A percentile compares a stretch with the other conserved stretches of the same genome.
These are phyloP conservation scores for Nepenthes mirabilis DNA, from an alignment of 148 eudicot species.

Conservation along the genomic window DNA sequence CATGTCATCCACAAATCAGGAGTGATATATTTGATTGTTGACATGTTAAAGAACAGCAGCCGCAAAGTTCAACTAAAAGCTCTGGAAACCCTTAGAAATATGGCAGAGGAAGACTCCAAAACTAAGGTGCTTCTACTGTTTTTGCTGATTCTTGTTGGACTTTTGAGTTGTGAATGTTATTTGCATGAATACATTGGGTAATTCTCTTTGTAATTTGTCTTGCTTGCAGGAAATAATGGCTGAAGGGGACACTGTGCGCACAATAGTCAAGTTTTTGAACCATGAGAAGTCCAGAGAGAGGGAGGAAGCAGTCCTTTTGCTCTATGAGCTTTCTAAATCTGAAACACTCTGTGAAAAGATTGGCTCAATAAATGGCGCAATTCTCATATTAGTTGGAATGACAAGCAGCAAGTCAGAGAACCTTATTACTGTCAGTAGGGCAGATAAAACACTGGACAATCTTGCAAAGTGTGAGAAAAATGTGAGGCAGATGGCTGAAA, in stretches of 20 bases:
- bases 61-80: constrained; percentile 63
- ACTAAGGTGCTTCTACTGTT: constrained; percentile 48
- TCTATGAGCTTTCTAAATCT: constrained; percentile 86
- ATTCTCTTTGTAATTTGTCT: not conserved
- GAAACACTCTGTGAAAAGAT: constrained; percentile 61
- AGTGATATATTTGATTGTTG: constrained; percentile 49
- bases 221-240: constrained; percentile 68
- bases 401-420: constrained; percentile 79
- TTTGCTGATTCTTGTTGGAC: not conserved
- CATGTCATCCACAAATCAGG: constrained; percentile 41
- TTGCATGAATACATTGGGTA: no score
- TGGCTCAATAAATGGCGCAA: constrained; percentile 82
- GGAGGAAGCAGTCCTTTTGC: constrained; percentile 67
- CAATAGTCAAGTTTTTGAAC: constrained; percentile 54
- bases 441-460: constrained; percentile 65
- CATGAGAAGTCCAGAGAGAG: constrained; percentile 62
- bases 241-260: constrained; percentile 70
- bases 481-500: constrained; percentile 84
- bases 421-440: constrained; percentile 50
- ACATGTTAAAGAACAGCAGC: constrained; percentile 50
- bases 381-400: constrained; percentile 76
- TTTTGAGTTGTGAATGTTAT: not conserved
- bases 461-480: constrained; percentile 63
- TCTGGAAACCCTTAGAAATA: constrained; percentile 61
- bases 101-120: constrained; percentile 54